Percentiles rank a stretch among this genome's conserved stretches.
Evolutionary conservation across 1,284 basidiomycete species (phyloP).

Genomic region (Mrakiaceae sp.): DNA sequence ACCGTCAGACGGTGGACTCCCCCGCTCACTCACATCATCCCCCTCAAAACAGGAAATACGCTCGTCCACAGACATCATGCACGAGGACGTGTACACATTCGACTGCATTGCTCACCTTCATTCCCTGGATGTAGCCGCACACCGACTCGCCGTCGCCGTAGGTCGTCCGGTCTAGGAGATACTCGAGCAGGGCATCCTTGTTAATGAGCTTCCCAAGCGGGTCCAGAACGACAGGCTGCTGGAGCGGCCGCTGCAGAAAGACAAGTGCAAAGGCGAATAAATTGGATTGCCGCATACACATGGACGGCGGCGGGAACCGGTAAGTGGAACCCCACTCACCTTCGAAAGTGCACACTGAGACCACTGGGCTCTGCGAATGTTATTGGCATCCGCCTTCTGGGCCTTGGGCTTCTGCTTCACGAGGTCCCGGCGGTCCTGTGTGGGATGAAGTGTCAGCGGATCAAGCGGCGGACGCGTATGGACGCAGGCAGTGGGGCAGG

Average conservation of each 20-base stretch:
- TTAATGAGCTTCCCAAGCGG: slow-evolving; percentile 85
- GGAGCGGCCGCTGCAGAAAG: slow-evolving; percentile 52
- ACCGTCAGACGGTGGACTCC: neutral
- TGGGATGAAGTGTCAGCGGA: too few relatives aligned
- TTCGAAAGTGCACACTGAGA: slow-evolving; percentile 85
- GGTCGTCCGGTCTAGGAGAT: slow-evolving; percentile 59
- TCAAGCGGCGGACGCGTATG: neutral
- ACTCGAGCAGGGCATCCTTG: slow-evolving; percentile 81
- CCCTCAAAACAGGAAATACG: too few relatives aligned
- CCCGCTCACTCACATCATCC: neutral
- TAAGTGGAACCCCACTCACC: slow-evolving; percentile 38
- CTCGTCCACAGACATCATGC: too few relatives aligned
- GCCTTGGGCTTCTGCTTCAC: slow-evolving; percentile 33
- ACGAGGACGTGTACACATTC: too few relatives aligned
- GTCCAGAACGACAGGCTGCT: slow-evolving; percentile 77
- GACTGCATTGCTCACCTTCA: slow-evolving; percentile 56
- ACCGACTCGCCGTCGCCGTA: slow-evolving; percentile 68
- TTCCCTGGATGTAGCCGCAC: slow-evolving; percentile 70
- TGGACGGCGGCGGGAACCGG: neutral
- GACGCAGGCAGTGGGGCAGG: neutral
- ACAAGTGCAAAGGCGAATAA: slow-evolving; percentile 3
- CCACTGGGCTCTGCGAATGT: slow-evolving; percentile 74
- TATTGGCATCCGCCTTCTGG: slow-evolving; percentile 71
- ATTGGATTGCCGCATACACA: neutral
- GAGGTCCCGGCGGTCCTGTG: slow-evolving; percentile 31